Conservation (phyloP, 108 stramenopile genomes). For the Fistulifera solaris region DNA sequence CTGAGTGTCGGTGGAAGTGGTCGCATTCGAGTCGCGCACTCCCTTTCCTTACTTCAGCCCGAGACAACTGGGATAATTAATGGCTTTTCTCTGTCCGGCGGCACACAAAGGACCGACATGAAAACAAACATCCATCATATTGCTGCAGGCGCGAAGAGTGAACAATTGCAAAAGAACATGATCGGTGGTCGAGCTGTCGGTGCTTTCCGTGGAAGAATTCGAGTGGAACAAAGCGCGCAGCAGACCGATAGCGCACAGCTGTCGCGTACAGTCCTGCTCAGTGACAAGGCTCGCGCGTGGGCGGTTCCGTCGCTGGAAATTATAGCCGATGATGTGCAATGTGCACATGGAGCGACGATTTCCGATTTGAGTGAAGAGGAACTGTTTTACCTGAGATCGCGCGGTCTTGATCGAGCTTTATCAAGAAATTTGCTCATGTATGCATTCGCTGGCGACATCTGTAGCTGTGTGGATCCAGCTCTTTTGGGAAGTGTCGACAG, state of each 20-base stretch:
- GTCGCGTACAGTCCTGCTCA: conserved; percentile 78
- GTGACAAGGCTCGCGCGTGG: conserved; percentile 75
- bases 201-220: conserved; percentile 88
- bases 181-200: conserved; percentile 78
- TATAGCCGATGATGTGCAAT: conserved; percentile 91
- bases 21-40: conserved; percentile 53
- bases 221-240: conserved; percentile 88
- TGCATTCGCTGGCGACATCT: conserved; percentile 79
- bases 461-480: conserved; percentile 36
- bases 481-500: conserved; percentile 51
- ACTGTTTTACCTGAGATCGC: conserved; percentile 84
- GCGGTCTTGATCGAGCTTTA: conserved; percentile 67
- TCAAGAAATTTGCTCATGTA: conserved; percentile 82
- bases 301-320: conserved; percentile 91
- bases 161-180: conserved; percentile 88
- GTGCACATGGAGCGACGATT: conserved; percentile 94
- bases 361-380: conserved; percentile 92
- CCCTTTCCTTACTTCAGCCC: conserved; percentile 54
- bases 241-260: conserved; percentile 88
- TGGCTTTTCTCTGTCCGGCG: conserved; percentile 73
- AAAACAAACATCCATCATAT: conserved; percentile 89
- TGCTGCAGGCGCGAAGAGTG: conserved; percentile 64
- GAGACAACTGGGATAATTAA: conserved; percentile 52
- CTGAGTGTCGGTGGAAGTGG: conserved; percentile 80
- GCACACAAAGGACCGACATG: conserved; percentile 75